phyloP scores from a whole-genome alignment of 768 basidiomycete species.

The Trametes meyenii region DNA sequence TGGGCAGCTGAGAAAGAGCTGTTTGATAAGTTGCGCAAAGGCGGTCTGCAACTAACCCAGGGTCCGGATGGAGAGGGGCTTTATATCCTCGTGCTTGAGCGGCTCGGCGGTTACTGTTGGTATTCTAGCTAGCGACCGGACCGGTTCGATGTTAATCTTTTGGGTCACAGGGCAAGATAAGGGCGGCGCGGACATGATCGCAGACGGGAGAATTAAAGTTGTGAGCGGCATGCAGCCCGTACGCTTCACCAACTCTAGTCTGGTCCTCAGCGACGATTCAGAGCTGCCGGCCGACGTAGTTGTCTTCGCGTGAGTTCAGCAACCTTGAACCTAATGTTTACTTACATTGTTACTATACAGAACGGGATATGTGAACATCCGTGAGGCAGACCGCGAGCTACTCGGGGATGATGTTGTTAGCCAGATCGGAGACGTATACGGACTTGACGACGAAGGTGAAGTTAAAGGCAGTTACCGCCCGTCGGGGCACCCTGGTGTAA shows the following conservation, averaged over 20 bases:
- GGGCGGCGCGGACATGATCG: constrained; percentile 27
- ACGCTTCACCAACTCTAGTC: constrained; percentile 24
- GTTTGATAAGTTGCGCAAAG: constrained; percentile 39
- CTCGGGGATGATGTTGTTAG: constrained; percentile 42
- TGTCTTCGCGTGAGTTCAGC: constrained; percentile 32
- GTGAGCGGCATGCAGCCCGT: constrained; percentile 24
- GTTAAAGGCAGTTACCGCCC: constrained; percentile 41
- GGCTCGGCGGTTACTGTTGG: constrained; percentile 36
- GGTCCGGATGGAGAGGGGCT: constrained; percentile 39
- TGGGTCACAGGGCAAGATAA: constrained; percentile 24
- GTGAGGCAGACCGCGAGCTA: constrained; percentile 33
- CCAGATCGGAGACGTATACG: constrained; percentile 38
- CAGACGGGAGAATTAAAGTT: constrained; percentile 25
- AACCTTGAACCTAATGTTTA: not conserved
- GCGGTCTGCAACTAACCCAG: constrained; percentile 41
- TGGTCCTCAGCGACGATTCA: constrained; percentile 35
- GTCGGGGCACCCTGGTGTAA: constrained; percentile 46
- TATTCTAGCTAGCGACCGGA: not conserved
- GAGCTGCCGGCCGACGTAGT: constrained; percentile 34
- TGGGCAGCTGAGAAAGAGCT: constrained; percentile 38
- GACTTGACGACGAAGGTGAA: constrained; percentile 48
- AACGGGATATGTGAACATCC: constrained; percentile 39
- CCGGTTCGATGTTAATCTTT: not conserved
- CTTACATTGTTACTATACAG: constrained; percentile 12
- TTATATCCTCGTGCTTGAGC: constrained; percentile 33